Conservation (phyloP, 176 grass and related monocot species). For the Aegilops sharonensis region DNA sequence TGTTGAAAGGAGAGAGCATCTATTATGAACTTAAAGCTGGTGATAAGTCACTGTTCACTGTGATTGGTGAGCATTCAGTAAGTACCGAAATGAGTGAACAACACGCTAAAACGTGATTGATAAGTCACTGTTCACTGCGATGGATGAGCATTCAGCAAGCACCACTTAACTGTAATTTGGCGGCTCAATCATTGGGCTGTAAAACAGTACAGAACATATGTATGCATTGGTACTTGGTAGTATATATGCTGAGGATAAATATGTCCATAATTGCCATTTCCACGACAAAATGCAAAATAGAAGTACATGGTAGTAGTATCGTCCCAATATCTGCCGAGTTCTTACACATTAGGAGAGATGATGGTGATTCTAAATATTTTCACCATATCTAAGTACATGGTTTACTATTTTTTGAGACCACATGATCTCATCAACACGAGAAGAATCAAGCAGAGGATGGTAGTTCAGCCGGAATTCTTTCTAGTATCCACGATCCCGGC, state of each 20-base stretch:
- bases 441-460: conserved; percentile 33
- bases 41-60: too few species aligned
- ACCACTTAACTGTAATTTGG: neutral
- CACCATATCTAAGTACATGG: conserved; percentile 48
- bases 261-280: conserved; percentile 28
- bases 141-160: neutral
- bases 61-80: neutral
- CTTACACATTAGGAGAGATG: conserved; percentile 23
- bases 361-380: conserved; percentile 59
- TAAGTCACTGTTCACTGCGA: neutral
- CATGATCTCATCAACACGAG: conserved; percentile 14
- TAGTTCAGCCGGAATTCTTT: neutral
- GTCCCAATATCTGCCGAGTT: conserved; percentile 4
- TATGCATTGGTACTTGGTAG: neutral
- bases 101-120: too few species aligned
- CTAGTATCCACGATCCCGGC: neutral
- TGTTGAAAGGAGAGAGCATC: too few species aligned
- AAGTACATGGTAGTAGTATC: conserved; percentile 29
- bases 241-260: neutral
- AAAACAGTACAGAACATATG: neutral
- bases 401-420: conserved; percentile 25
- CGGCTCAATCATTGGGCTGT: too few species aligned
- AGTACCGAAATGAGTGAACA: too few species aligned
- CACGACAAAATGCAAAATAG: conserved; percentile 15
- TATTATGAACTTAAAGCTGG: neutral